Evolutionary conservation across 768 basidiomycete species (phyloP).

Genomic region (Suillus plorans): DNA sequence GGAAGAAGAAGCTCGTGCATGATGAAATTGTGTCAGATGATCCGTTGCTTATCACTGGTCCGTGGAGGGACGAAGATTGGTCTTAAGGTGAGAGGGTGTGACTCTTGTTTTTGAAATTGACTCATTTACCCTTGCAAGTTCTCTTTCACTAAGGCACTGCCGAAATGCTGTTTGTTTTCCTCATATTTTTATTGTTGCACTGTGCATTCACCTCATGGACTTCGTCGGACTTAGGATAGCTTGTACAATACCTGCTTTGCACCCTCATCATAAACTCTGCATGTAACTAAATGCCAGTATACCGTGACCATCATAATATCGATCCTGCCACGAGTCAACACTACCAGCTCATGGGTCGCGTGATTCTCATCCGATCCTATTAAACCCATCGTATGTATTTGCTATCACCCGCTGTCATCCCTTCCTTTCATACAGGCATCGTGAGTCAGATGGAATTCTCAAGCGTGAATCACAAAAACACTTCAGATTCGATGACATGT

Average conservation of each 20-base stretch:
- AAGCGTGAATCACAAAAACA: background rate
- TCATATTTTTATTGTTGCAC: background rate
- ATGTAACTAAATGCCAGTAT: background rate
- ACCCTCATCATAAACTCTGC: background rate
- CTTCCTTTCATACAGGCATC: background rate
- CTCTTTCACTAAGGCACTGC: background rate
- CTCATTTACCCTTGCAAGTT: background rate
- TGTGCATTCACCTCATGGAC: background rate
- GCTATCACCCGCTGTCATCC: background rate
- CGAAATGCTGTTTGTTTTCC: background rate
- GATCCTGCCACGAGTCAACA: background rate
- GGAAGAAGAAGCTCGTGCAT: background rate
- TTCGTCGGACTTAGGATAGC: background rate
- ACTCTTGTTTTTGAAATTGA: no score
- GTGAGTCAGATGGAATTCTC: background rate
- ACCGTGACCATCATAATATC: background rate
- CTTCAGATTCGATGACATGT: background rate
- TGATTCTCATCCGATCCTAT: background rate
- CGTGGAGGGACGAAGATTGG: slow-evolving; percentile 11
- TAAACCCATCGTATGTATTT: background rate
- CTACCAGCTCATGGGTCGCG: background rate
- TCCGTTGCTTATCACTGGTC: slow-evolving; percentile 25
- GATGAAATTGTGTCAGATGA: slow-evolving; percentile 21
- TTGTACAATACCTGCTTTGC: background rate
- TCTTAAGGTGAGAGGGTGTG: slow-evolving; percentile 11